These are phyloP conservation scores for Skeletonema potamos DNA, from an alignment of 108 stramenopile genomes.

Conservation along the genomic window DNA sequence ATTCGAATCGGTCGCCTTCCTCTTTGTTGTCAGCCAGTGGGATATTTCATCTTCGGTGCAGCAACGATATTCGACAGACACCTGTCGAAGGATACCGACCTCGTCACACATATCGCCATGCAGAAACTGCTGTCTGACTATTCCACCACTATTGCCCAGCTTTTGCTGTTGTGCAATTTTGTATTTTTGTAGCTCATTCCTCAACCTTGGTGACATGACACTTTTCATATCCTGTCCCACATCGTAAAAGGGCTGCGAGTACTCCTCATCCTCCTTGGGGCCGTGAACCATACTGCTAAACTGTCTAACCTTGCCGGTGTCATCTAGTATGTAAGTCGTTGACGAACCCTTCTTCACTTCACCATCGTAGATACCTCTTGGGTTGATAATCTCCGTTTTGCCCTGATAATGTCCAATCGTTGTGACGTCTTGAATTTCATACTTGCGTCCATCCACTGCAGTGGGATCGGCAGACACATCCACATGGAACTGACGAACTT, in stretches of 20 bases:
- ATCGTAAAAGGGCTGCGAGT: neutral
- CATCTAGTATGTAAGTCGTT: neutral
- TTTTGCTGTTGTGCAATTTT: neutral
- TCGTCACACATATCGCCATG: conserved; percentile 67
- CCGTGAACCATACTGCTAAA: neutral
- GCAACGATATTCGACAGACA: conserved; percentile 55
- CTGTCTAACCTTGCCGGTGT: neutral
- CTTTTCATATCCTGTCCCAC: neutral
- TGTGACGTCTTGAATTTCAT: conserved; percentile 54
- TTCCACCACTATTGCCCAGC: conserved; percentile 5
- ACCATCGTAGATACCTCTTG: conserved; percentile 12
- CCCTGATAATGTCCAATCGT: conserved; percentile 55
- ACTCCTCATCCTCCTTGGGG: neutral
- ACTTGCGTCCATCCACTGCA: neutral
- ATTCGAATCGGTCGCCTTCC: neutral
- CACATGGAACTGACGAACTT: conserved; percentile 81
- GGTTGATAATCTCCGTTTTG: conserved; percentile 22
- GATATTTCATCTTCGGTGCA: conserved; percentile 54
- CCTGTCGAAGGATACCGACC: conserved; percentile 51
- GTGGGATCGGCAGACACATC: conserved; percentile 11
- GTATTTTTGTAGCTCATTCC: neutral
- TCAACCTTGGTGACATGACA: neutral
- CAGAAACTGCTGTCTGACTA: conserved; percentile 29
- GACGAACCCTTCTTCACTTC: conserved; percentile 8
- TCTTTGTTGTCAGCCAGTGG: conserved; percentile 24